Evolutionary conservation across 2,329 filamentous ascomycete genomes (phyloP), one percentile per base, ranked within the genome.

Genomic region (Curvularia spicifera): DNA sequence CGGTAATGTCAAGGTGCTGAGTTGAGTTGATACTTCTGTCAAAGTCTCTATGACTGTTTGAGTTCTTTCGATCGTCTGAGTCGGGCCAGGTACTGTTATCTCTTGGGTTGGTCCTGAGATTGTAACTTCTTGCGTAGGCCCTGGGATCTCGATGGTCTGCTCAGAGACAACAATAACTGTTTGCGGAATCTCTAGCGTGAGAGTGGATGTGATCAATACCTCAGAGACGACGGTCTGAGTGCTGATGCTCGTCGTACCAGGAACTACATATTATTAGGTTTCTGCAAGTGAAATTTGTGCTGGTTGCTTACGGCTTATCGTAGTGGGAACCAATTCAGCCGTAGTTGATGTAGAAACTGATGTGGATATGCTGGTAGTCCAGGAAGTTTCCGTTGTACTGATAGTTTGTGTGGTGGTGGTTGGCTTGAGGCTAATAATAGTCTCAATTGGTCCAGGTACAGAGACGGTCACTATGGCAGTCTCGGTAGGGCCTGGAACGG

Each of bases 1-100:
- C 9, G 61, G 64, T 9, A 70, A 18, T 7, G 65, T 70, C 13
- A 64, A 43, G 9, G 65, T 71, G 7, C 54, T 64, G 6, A 69
- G 31, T 10, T 60, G 63, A 4, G 66, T 72, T 2, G 65, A 63
- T 1, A 63, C 55, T 35, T 65, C 33, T 13, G 60, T 70, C 12
- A 59, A 53, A 12, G 66, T 69, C 33, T 52, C 53, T 1, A 57
- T 39, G 5, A 58, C n/a, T 1, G 53, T 64, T 28, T 59, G 51
- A 12, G 43, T 53, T 18, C 58, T 52, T 13, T 66, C 59, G 0
- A 50, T 12, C 12, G 51, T 58, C 46, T 59, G 13, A 10, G 62
- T 67, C 4, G 56, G 51, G 2, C 56, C 56, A 1, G 55, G 55
- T 3, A 52, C n/a, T 10, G 49, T 57, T 6, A 56, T 40, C n/a